Evolutionary conservation across 257 asterid species (phyloP).

Genomic region (Forsythia suspensa): DNA sequence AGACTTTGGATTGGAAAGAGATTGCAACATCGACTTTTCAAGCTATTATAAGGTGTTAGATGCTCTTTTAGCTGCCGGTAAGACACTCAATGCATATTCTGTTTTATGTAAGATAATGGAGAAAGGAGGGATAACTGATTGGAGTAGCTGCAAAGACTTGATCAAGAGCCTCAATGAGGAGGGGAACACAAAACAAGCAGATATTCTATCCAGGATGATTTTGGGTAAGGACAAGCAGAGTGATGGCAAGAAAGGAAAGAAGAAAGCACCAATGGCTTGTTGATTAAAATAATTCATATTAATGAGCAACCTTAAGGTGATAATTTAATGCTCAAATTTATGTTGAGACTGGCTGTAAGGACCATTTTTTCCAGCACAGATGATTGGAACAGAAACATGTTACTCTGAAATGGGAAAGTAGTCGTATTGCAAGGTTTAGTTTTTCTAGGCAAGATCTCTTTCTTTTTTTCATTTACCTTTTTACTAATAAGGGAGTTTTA

Average conservation of each 20-base stretch:
- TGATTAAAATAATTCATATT: slow-evolving; percentile 9
- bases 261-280: slow-evolving; percentile 36
- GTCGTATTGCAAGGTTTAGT: not conserved
- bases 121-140: slow-evolving; percentile 69
- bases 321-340: slow-evolving; percentile 20
- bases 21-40: slow-evolving; percentile 40
- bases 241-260: slow-evolving; percentile 62
- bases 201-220: slow-evolving; percentile 71
- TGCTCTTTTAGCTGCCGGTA: slow-evolving; percentile 72
- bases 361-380: slow-evolving; percentile 12
- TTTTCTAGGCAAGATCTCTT: not conserved
- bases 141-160: slow-evolving; percentile 65
- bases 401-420: not conserved
- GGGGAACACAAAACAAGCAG: slow-evolving; percentile 93
- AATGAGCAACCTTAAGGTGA: slow-evolving; percentile 27
- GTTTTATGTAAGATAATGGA: slow-evolving; percentile 68
- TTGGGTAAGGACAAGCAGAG: slow-evolving; percentile 34
- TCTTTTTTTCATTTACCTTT: slow-evolving; percentile 6
- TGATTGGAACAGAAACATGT: slow-evolving; percentile 3
- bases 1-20: slow-evolving; percentile 74
- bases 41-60: slow-evolving; percentile 89
- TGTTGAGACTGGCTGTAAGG: slow-evolving; percentile 7
- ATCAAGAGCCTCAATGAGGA: slow-evolving; percentile 74
- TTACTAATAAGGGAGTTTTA: slow-evolving; percentile 21
- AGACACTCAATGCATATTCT: slow-evolving; percentile 88